Percentiles rank a stretch among this genome's conserved stretches.
Evolutionary conservation across 1,284 basidiomycete genomes (phyloP).

Genomic region (Ceratobasidium sp.): DNA sequence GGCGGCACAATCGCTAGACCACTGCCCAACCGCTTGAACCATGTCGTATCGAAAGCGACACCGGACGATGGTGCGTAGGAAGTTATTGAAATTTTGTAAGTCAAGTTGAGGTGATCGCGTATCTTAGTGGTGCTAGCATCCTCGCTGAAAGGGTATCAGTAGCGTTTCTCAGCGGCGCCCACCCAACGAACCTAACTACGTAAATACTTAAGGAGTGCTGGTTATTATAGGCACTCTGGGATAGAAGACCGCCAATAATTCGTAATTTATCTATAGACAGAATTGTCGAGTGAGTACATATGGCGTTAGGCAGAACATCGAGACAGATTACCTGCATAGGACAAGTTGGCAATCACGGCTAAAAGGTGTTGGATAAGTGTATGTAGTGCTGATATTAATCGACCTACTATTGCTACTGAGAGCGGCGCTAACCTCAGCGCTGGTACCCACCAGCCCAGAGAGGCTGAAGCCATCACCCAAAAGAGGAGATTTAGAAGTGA

Average conservation of each 20-base stretch:
- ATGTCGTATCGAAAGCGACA: neutral
- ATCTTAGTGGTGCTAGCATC: neutral
- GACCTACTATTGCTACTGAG: conserved; percentile 15
- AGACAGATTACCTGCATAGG: conserved; percentile 2
- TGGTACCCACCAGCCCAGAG: neutral
- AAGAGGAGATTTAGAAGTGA: conserved; percentile 24
- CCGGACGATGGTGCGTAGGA: neutral
- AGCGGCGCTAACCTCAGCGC: neutral
- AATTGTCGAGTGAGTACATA: neutral
- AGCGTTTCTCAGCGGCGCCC: neutral
- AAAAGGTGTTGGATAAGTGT: neutral
- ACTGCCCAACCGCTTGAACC: conserved; percentile 22
- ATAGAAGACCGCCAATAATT: conserved; percentile 20
- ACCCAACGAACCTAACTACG: conserved; percentile 14
- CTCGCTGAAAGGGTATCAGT: conserved; percentile 5
- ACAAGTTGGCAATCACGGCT: conserved; percentile 35
- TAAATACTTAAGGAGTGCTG: neutral
- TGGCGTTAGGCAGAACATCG: neutral
- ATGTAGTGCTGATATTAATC: neutral
- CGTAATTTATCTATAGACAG: conserved; percentile 28
- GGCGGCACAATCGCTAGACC: conserved; percentile 24
- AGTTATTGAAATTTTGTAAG: neutral
- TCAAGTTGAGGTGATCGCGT: neutral
- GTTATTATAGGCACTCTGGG: neutral
- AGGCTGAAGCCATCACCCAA: conserved; percentile 6